These are phyloP conservation scores for Mortierella claussenii DNA, from an alignment of 192 early-diverging fungal genomes.

Conservation along the genomic window DNA sequence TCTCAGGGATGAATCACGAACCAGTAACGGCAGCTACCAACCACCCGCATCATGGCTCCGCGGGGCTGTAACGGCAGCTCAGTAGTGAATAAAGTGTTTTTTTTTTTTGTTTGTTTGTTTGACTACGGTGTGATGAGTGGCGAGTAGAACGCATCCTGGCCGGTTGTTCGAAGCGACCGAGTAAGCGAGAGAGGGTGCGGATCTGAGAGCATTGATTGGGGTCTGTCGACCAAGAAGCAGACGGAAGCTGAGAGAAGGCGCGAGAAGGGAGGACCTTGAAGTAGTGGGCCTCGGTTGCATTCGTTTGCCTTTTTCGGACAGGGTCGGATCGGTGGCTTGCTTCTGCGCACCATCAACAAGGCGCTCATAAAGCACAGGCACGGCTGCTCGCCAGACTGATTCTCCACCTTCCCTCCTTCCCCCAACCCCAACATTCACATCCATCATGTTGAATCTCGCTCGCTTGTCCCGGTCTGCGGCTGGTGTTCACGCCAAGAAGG, in stretches of 20 bases:
- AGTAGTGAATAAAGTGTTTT: too few species aligned
- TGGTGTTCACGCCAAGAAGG: conserved; percentile 24
- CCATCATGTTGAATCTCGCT: conserved; percentile 49
- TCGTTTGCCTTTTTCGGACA: conserved; percentile 24
- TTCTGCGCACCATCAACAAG: conserved; percentile 12
- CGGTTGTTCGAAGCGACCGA: too few species aligned
- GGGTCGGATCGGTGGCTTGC: conserved; percentile 18
- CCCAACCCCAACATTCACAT: neutral
- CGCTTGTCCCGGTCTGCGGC: conserved; percentile 46
- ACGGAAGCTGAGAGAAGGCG: neutral
- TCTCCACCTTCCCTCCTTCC: conserved; percentile 11
- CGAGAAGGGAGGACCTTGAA: too few species aligned
- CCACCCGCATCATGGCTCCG: too few species aligned
- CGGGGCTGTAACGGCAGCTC: too few species aligned
- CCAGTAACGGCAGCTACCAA: too few species aligned
- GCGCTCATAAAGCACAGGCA: too few species aligned
- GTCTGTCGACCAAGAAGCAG: neutral
- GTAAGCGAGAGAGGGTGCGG: too few species aligned
- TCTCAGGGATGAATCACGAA: too few species aligned
- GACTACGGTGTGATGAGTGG: too few species aligned
- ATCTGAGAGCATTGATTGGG: neutral
- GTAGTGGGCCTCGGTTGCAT: neutral
- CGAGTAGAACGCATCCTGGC: too few species aligned
- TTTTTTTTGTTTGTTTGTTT: too few species aligned
- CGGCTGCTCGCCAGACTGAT: conserved; percentile 3